These are phyloP conservation scores for Chernovozyma aurita DNA, from an alignment of 1,139 yeast species.

Conservation along the genomic window DNA sequence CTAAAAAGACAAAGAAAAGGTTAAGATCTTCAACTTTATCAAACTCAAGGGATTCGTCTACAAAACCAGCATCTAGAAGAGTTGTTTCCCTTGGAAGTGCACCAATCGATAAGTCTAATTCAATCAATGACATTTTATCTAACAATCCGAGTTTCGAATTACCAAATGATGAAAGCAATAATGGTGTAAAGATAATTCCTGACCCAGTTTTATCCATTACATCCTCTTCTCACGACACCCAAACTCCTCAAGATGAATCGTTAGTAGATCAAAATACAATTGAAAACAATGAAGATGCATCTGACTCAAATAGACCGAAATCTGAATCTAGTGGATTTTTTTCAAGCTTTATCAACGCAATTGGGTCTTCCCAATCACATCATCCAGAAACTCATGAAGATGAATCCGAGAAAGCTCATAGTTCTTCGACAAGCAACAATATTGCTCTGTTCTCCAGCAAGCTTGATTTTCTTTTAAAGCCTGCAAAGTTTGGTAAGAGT, in stretches of 20 bases:
- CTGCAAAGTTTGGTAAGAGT: slow-evolving; percentile 12
- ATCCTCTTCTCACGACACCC: neutral
- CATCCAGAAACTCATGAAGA: neutral
- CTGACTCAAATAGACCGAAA: neutral
- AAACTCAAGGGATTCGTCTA: neutral
- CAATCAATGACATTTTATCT: too few species aligned
- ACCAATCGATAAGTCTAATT: too few species aligned
- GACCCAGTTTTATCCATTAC: too few species aligned
- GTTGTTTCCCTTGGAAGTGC: neutral
- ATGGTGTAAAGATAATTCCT: too few species aligned
- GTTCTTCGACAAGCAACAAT: neutral
- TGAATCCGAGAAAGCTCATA: neutral
- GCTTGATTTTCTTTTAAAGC: slow-evolving; percentile 16
- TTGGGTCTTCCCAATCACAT: slow-evolving; percentile 16
- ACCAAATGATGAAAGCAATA: too few species aligned
- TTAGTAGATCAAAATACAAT: neutral
- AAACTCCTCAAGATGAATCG: neutral
- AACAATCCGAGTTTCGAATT: too few species aligned
- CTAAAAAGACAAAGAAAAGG: neutral
- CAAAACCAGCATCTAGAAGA: neutral
- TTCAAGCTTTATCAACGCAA: slow-evolving; percentile 25
- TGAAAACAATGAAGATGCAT: neutral
- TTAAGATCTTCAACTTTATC: neutral
- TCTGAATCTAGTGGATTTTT: slow-evolving; percentile 14
- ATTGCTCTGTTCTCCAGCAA: slow-evolving; percentile 12